Percentiles rank a stretch among this genome's conserved stretches.
Conservation (phyloP, 2,329 filamentous ascomycete genomes). For the Neopestalotiopsis rosae region DNA sequence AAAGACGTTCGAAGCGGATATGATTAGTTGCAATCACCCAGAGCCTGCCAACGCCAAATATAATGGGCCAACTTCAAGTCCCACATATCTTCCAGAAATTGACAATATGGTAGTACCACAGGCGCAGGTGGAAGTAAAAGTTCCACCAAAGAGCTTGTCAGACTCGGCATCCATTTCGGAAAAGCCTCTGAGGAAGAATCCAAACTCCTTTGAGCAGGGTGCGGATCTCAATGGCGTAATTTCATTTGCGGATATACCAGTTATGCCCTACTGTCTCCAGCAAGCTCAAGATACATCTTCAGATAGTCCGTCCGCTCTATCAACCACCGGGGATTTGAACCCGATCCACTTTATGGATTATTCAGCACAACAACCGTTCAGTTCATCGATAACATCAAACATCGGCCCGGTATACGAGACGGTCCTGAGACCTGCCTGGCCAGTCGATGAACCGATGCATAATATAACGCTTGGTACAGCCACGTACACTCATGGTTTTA, state of each 20-base stretch:
- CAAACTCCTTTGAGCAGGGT: neutral
- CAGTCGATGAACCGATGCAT: neutral
- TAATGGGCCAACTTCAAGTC: neutral
- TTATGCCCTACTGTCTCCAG: constrained; percentile 19
- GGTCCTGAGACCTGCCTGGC: neutral
- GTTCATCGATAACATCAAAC: neutral
- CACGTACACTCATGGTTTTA: neutral
- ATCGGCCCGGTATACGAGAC: constrained; percentile 12
- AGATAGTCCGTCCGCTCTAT: constrained; percentile 7
- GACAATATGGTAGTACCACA: constrained; percentile 14
- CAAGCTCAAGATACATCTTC: constrained; percentile 16
- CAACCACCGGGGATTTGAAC: constrained; percentile 5
- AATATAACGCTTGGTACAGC: neutral
- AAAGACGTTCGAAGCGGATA: constrained; percentile 11
- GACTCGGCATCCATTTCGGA: constrained; percentile 14
- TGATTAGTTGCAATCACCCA: neutral
- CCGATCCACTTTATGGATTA: neutral
- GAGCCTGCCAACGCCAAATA: neutral
- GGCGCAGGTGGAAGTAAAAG: neutral
- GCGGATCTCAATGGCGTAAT: neutral
- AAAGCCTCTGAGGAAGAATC: constrained; percentile 8
- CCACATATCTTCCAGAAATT: constrained; percentile 6
- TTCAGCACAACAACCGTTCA: neutral
- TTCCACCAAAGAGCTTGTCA: neutral
- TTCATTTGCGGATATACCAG: constrained; percentile 8